Evolutionary conservation across 2,329 filamentous ascomycete species (phyloP), one percentile per base, ranked within the genome.

Genomic region (Phaeomoniella chlamydospora): DNA sequence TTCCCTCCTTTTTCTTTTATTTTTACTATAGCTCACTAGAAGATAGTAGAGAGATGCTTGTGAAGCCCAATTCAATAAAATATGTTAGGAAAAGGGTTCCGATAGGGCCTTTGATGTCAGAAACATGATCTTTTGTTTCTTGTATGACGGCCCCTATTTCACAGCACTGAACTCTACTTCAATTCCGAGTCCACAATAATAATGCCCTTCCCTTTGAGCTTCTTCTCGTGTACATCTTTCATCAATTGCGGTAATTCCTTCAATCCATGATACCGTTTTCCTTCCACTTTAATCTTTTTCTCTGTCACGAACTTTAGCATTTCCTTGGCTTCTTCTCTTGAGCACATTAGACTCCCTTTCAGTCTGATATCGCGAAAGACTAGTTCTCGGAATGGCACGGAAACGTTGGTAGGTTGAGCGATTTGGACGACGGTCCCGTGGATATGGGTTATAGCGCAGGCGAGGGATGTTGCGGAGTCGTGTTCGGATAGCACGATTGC

Each of bases 391-490:
- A 59, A 65, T 29, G 57, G 56, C 3, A 61, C 47, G 15, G 41
- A 49, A 4, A 62, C 52, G 5, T 55, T 52, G 1, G 45, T 49
- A 14, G 45, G 43, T 51, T 74, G 71, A n/a, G 70, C 71, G 33
- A 77, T 64, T 49, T 77, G 70, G 2, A 77, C 57, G 46, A 75
- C 57, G 0, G 56, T 62, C 2, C 70, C 72, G 46, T 77, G 73
- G 62, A 69, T 74, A 45, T 61, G 66, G 0, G 73, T 77, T 1
- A 74, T 55, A 0, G 70, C 70, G 36, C 67, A 71, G 0, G 61
- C 64, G 15, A 65, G 50, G 4, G 60, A 68, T 29, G 68, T 64
- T 2, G 72, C 65, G 0, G 52, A 53, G 2, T 56, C 49, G 13
- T 67, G 65, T 41, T 76, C 71, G n/a, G 62, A 62, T 1, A 77